These are phyloP conservation scores for Mucuna pruriens DNA, from an alignment of 306 rosid genomes.

Conservation along the genomic window DNA sequence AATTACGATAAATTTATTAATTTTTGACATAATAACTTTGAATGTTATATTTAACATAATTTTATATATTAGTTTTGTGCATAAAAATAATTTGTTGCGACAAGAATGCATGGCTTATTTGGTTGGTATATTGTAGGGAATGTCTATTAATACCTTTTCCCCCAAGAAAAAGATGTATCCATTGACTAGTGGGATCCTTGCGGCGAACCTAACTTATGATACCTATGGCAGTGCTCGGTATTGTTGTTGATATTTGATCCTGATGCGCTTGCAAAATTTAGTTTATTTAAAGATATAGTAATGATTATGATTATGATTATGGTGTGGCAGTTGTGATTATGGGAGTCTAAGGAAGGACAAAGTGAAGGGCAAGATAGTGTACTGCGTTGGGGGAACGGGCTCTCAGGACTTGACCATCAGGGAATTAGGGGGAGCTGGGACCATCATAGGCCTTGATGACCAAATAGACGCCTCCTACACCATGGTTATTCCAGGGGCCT, in stretches of 20 bases:
- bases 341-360: slow-evolving; percentile 54
- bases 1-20: too few relatives aligned
- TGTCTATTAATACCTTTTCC: slow-evolving; percentile 69
- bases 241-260: neutral
- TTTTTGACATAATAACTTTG: too few relatives aligned
- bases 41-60: too few relatives aligned
- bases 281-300: neutral
- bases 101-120: neutral
- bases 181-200: slow-evolving; percentile 66
- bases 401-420: slow-evolving; percentile 54
- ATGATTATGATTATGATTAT: neutral
- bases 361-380: slow-evolving; percentile 77
- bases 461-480: slow-evolving; percentile 45
- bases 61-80: too few relatives aligned
- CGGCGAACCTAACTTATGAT: slow-evolving; percentile 39
- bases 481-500: slow-evolving; percentile 57
- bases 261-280: neutral
- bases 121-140: slow-evolving; percentile 54
- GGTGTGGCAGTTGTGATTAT: slow-evolving; percentile 68
- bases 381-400: slow-evolving; percentile 50
- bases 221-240: slow-evolving; percentile 63
- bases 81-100: neutral
- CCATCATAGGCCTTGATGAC: slow-evolving; percentile 49
- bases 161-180: slow-evolving; percentile 67
- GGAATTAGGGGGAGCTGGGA: slow-evolving; percentile 62